Evolutionary conservation across 2,329 filamentous ascomycete genomes (phyloP), one percentile per base, ranked within the genome.

Genomic region (Calycina marina): DNA sequence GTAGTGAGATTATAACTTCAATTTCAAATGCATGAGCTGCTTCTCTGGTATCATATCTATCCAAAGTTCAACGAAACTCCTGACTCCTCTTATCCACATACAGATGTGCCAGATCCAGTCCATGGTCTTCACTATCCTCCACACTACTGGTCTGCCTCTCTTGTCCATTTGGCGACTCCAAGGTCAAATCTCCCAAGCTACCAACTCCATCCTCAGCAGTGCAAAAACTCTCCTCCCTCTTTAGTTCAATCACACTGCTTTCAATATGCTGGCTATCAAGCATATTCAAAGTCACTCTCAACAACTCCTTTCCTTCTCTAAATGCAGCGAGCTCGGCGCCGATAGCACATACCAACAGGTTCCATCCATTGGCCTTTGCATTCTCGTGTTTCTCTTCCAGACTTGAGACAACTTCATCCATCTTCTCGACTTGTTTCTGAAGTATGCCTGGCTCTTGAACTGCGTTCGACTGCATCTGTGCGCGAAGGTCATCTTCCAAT

Each of bases 241-340:
- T 10, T 10, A 32, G 9, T 14, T 14, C 16, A 4, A 6, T 12
- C 3, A 12, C 20, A n/a, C n/a, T n/a, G n/a, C n/a, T n/a, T 4
- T 14, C 30, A 4, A 26, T 27, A 10, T 14, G 13, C 17, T 15
- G 11, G 14, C 14, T 20, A 4, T 27, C 29, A 15, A 27, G 13
- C 18, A 30, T 36, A 11, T 34, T 49, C 18, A 63, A 44, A 4
- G 54, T 55, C 4, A 47, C 50, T 5, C 46, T 49, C n/a, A 82
- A 55, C 25, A 82, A 59, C 3, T 59, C 53, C 42, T 66, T 63
- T 1, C 73, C 74, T 45, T 76, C 67, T 18, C 57, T 58, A 38
- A 81, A 74, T 2, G 76, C 75, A 37, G 77, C 73, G 2, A 80
- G 49, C 50, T 83, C 81, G 0, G 81, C 80, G 1, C 79, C 77